Conservation (phyloP, 2,329 filamentous ascomycete genomes). For the Pseudohalonectria lignicola region DNA sequence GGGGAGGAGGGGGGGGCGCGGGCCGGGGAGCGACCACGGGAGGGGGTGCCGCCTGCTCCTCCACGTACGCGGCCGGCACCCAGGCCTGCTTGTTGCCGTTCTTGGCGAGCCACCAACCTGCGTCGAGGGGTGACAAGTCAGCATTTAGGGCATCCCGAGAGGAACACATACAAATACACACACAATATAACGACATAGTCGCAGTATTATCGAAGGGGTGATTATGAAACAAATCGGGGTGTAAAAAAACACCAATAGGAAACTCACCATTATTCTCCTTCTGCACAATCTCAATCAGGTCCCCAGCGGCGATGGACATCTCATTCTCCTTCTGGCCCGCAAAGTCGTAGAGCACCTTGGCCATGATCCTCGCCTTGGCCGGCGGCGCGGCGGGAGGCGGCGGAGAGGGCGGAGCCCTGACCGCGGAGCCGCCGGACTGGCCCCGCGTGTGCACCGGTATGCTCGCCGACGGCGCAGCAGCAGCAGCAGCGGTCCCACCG, state of each 20-base stretch:
- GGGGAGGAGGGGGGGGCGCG: constrained; percentile 52
- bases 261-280: constrained; percentile 80
- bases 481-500: constrained; percentile 6
- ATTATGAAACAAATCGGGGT: not conserved
- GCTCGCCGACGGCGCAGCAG: constrained; percentile 13
- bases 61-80: constrained; percentile 88
- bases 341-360: constrained; percentile 90
- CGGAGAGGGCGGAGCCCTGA: constrained; percentile 50
- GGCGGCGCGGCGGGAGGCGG: constrained; percentile 58
- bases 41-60: constrained; percentile 60
- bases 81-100: constrained; percentile 67
- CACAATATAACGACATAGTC: no score
- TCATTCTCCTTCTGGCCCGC: constrained; percentile 75
- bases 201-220: no score
- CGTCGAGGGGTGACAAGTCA: no score
- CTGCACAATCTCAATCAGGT: constrained; percentile 80
- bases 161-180: no score
- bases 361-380: constrained; percentile 60
- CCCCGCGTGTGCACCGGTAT: constrained; percentile 43
- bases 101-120: constrained; percentile 95
- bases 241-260: constrained; percentile 20
- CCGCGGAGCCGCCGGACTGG: constrained; percentile 38
- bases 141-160: no score
- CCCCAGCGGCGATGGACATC: constrained; percentile 66
- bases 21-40: constrained; percentile 50